Conservation (phyloP, 2,329 filamentous ascomycete genomes). For the Aureobasidium sp. region DNA sequence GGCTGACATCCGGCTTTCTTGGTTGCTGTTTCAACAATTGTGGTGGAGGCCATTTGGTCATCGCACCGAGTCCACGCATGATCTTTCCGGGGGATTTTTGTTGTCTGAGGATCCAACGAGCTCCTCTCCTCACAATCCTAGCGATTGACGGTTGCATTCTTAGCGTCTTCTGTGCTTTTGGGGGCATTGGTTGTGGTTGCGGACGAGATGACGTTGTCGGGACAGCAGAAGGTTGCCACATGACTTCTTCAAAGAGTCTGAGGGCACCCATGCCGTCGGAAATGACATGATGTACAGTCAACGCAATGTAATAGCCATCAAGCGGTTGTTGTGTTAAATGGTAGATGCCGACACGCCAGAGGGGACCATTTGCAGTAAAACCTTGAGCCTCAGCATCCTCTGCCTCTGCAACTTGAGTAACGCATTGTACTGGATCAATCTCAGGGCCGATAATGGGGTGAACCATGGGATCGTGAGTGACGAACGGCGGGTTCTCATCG, state of each 20-base stretch:
- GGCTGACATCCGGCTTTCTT: background rate
- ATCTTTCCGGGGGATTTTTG: background rate
- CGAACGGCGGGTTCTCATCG: background rate
- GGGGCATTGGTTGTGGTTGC: background rate
- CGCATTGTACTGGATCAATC: background rate
- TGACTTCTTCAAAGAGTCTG: background rate
- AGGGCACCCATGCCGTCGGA: background rate
- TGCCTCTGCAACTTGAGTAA: background rate
- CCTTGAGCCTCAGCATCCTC: background rate
- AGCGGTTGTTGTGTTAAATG: background rate
- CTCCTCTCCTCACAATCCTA: background rate
- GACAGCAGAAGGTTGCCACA: background rate
- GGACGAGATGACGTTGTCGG: background rate
- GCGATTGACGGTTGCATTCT: background rate
- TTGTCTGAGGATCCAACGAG: background rate
- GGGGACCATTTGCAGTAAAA: background rate
- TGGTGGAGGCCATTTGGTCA: background rate
- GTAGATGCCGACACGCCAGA: background rate
- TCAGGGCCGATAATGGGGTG: background rate
- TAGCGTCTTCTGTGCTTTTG: background rate
- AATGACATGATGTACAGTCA: background rate
- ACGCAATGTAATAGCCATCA: background rate
- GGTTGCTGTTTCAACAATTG: background rate
- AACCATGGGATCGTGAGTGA: background rate
- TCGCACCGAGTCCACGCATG: background rate